phyloP scores from a whole-genome alignment of 768 basidiomycete genomes.

The Xerocomellus intermedius region DNA sequence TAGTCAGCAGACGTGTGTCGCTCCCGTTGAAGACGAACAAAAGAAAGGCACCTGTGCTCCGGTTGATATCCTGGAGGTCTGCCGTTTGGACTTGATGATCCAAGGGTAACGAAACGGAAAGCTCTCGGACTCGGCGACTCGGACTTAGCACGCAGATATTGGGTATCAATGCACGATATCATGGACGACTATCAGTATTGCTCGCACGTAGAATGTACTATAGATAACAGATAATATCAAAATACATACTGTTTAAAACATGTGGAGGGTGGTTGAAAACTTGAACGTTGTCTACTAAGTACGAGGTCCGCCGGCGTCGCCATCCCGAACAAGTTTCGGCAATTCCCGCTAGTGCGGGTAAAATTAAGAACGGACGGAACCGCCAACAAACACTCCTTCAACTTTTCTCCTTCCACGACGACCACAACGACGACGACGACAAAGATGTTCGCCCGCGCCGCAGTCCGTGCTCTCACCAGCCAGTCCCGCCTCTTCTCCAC shows the following conservation, averaged over 20 bases:
- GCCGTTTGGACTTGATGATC: neutral
- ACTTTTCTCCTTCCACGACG: slow-evolving; percentile 11
- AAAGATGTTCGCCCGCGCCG: slow-evolving; percentile 67
- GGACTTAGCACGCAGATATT: neutral
- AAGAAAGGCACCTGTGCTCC: neutral
- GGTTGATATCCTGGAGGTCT: neutral
- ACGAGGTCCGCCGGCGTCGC: neutral
- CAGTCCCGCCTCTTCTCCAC: slow-evolving; percentile 74
- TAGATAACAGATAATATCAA: neutral
- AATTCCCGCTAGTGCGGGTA: slow-evolving; percentile 9
- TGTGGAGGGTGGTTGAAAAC: no score
- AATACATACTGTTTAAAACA: no score
- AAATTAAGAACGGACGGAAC: neutral
- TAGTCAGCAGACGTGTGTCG: slow-evolving; percentile 16
- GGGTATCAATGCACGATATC: neutral
- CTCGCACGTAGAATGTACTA: neutral
- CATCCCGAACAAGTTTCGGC: slow-evolving; percentile 11
- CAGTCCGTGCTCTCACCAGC: slow-evolving; percentile 53
- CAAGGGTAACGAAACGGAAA: neutral
- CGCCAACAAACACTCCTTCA: neutral
- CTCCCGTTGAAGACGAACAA: neutral
- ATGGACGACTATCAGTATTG: neutral
- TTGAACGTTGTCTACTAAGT: neutral
- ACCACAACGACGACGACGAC: slow-evolving; percentile 20
- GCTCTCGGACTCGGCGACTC: no score